Evolutionary conservation across 495 filamentous ascomycete genomes (phyloP).

Genomic region (Talaromyces wortmannii): DNA sequence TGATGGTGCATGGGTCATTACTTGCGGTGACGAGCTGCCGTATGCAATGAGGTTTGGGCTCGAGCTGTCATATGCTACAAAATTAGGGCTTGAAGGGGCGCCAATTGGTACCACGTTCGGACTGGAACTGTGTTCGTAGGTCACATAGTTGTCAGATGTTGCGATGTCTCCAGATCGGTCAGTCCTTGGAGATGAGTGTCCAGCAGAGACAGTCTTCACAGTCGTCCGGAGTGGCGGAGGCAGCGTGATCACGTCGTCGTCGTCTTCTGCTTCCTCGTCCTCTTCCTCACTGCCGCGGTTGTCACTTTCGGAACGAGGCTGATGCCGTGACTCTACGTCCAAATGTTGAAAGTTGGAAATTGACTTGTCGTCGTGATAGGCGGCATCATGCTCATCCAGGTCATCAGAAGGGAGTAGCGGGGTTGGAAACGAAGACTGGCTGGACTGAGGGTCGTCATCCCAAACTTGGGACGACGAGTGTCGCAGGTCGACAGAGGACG

Average conservation of each 20-base stretch:
- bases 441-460: constrained; percentile 37
- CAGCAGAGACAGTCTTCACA: constrained; percentile 32
- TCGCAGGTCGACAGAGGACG: constrained; percentile 26
- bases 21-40: constrained; percentile 20
- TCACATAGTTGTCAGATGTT: constrained; percentile 10
- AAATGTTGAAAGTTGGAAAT: not conserved
- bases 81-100: constrained; percentile 38
- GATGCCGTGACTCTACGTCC: not conserved
- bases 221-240: constrained; percentile 30
- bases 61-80: constrained; percentile 34
- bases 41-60: constrained; percentile 32
- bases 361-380: constrained; percentile 22
- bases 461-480: constrained; percentile 26
- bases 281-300: not conserved
- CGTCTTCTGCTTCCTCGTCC: not conserved
- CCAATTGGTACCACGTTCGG: constrained; percentile 36
- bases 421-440: constrained; percentile 35
- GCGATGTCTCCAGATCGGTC: constrained; percentile 8
- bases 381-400: constrained; percentile 10
- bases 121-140: constrained; percentile 25
- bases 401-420: constrained; percentile 18
- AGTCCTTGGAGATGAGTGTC: constrained; percentile 14
- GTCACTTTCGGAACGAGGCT: not conserved
- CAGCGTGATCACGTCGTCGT: constrained; percentile 25
- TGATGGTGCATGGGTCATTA: constrained; percentile 12